Base-by-base conservation (phyloP, 1,284 basidiomycete species). In the Pseudozyma sp. region DNA sequence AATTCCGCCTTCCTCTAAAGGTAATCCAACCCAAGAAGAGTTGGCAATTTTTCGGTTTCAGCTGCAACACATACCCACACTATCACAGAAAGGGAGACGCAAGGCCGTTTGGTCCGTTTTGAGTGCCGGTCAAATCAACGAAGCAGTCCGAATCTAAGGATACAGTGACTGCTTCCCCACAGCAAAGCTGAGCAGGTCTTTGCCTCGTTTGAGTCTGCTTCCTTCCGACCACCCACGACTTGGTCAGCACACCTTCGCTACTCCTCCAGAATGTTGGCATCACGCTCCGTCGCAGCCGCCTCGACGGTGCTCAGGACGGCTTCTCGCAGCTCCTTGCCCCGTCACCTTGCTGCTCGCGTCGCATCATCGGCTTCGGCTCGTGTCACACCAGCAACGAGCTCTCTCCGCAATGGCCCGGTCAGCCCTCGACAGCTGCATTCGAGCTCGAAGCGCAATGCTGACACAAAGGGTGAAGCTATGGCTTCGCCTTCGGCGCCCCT, bases 1-100 rank as follows among this genome's bases (percentile, higher is more conserved):
- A 74, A 74, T 68, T 72, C 11, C 31, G 35, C n/a, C 50, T 72
- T 49, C 64, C 69, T 72, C 37, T 72, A 72, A 67, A 59, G 68
- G 68, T 53, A 71, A 63, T 24, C 50, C n/a, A 14, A 14, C 35
- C 9, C 35, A 24, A 24, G 24, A 24, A 24, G n/a, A 24, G 7
- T 7, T 10, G 37, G 42, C 17, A 35, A 50, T 34, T 53, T 44
- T 14, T 17, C 10, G 52, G 37, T 69, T 67, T 55, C 53, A 55
- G 39, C 48, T 40, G 47, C 51, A 37, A 52, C 19, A 24, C 24
- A 24, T 4, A 24, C 24, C 24, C 24, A 24, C 24, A 24, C 24
- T 24, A 24, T 24, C 24, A 24, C 24, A 24, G 24, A 24, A 24
- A 13, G 45, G 37, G 19, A 44, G 13, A 50, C 14, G 19, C 24